Conservation (phyloP, 2,329 filamentous ascomycete genomes). For the Trichoderma sp. region DNA sequence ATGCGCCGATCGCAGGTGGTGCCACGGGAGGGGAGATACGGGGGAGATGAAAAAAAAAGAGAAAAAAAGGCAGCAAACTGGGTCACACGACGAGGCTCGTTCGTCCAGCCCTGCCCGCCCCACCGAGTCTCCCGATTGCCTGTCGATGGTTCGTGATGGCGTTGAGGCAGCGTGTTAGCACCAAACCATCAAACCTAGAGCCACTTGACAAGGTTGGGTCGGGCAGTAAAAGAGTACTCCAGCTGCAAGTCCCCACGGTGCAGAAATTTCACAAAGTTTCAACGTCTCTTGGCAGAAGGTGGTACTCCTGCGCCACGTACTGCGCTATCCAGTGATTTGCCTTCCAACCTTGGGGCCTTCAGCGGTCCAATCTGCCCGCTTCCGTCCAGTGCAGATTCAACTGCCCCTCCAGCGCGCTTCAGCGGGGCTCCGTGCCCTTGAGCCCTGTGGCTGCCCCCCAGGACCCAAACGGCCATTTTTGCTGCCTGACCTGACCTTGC, state of each 20-base stretch:
- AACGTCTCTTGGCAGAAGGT: no score
- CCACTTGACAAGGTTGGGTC: neutral
- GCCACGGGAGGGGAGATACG: neutral
- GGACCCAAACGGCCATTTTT: neutral
- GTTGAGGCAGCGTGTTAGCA: neutral
- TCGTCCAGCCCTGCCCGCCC: neutral
- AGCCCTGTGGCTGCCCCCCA: slow-evolving; percentile 7
- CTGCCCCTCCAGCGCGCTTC: neutral
- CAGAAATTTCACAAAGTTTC: no score
- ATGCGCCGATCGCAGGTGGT: slow-evolving; percentile 2
- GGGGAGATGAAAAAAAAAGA: neutral
- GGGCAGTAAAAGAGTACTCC: neutral
- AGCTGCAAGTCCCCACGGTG: neutral
- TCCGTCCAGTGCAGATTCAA: neutral
- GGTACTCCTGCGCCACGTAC: neutral
- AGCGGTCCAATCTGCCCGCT: neutral
- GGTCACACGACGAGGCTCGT: neutral
- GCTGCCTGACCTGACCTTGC: slow-evolving; percentile 12
- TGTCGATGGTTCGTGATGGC: neutral
- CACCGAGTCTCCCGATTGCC: neutral
- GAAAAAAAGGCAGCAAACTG: neutral
- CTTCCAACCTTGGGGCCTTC: neutral
- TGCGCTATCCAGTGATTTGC: neutral
- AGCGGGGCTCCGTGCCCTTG: neutral
- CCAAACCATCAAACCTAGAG: neutral